Base-by-base conservation (phyloP, 805 yeast species). In the Candida krabiensis region DNA sequence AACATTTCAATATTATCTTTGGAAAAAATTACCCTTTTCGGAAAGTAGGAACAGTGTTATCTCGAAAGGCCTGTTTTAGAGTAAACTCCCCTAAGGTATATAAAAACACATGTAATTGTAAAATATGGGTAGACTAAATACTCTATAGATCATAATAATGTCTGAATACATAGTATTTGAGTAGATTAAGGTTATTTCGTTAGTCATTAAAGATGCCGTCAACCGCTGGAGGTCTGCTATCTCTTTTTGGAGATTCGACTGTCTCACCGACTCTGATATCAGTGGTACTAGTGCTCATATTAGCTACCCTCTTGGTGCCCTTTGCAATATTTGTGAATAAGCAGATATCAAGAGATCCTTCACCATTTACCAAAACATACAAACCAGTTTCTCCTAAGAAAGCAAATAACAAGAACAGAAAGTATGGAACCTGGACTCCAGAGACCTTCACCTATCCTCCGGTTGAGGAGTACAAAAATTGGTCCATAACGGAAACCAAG, bases 371-470 rank as follows among this genome's bases (percentile, higher is more conserved):
- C 1, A 55, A 53, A 34, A 22, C 19, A 4, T 58, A 49, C 29
- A 52, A 45, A 16, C 69, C 69, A 9, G 33, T 65, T 1, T 50
- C 66, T n/a, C 55, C 63, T 4, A 56, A 50, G 14, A 44, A 52
- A 19, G 70, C 72, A 5, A 53, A 66, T 43, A 75, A 75, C 50
- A 74, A 72, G 50, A 55, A 66, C 35, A 55, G 83, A 28, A 66
- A 66, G 39, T 61, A 50, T 25, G 83, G 83, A 1, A 46, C 46
- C 1, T 80, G 86, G 85, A 57, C 50, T 0, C 77, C 85, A 3
- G 83, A 78, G 43, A 57, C 53, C 17, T 79, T 67, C 52, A 51
- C 55, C 19, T 63, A 75, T 9, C 85, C 86, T 0, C 52, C 44
- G 1, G 83, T 84, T 5, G 52, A 57, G 19, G 68, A 73, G 8